Base-by-base conservation (phyloP, 768 basidiomycete species). In the Epithele typhae region DNA sequence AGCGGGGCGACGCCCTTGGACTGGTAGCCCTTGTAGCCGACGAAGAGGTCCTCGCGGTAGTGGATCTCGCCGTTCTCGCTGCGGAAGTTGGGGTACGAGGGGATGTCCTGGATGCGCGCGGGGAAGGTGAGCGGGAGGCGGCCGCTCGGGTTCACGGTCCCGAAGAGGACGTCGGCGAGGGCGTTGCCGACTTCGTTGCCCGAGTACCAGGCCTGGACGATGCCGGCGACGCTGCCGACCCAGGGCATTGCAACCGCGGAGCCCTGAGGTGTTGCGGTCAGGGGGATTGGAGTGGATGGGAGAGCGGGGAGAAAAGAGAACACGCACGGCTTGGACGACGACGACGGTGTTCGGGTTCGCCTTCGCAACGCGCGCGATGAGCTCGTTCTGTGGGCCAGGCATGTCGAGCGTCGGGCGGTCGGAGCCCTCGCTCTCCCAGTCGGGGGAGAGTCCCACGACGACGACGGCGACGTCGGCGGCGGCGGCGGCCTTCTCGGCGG, bases 361-460 rank as follows among this genome's bases (percentile, higher is more conserved):
- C 37, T 68, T 64, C 4, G 73, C 73, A 12, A 87, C 57, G 36
- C 68, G 67, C 4, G 60, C 47, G 43, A 85, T 79, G 6, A 82
- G 63, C 59, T 84, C 78, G 58, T 86, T 74, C 53, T 80, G 78
- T 12, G 66, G 59, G 4, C 78, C 77, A 37, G 84, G 84, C 56
- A 86, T 68, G 37, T 72, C 63, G 21, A 88, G 66, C 1, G 76
- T 72, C 11, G 77, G 77, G 27, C 86, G 68, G 54, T 88, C 86
- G 54, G 83, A 86, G 7, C 83, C 82, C 63, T 87, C 86, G 50
- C 78, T 79, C 65, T 88, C 84, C 80, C 81, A 87, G 63, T 88
- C 82, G 0, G 78, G 77, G 24, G 78, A 79, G 18, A 85, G 68
- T 4, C 85, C 84, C 10, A 66, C 77, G 48, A 84, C 68, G 53